phyloP scores from a whole-genome alignment of 305 asterid genomes.

The Lippia alba region DNA sequence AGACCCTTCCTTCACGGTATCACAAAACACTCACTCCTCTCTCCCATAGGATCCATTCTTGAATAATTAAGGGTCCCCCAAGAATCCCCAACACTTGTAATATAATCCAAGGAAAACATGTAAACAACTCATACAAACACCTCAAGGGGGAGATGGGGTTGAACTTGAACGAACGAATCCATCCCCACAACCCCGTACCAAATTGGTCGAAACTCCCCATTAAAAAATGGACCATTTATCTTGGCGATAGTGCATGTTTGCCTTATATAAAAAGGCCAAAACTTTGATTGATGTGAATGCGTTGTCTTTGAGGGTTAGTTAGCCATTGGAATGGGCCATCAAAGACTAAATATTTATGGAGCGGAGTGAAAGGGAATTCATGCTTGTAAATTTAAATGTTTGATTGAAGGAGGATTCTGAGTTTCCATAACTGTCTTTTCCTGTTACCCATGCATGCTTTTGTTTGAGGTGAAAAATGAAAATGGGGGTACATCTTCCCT shows the following conservation, averaged over 20 bases:
- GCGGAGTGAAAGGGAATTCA: conserved; percentile 27
- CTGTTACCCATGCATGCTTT: conserved; percentile 31
- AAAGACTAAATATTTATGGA: conserved; percentile 12
- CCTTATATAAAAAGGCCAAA: not conserved
- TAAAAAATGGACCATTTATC: no score
- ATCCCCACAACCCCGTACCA: conserved; percentile 21
- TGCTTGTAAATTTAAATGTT: conserved; percentile 12
- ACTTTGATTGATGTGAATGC: conserved; percentile 30
- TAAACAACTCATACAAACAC: no score
- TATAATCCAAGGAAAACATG: no score
- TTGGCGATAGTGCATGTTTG: conserved; percentile 18
- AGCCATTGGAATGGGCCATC: not conserved
- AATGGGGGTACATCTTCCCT: not conserved
- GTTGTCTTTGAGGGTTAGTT: not conserved
- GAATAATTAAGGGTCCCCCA: no score
- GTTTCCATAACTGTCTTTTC: conserved; percentile 7
- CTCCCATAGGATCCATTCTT: no score
- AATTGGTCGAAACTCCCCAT: no score
- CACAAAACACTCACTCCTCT: no score
- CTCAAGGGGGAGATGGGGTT: conserved; percentile 27
- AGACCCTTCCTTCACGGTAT: no score
- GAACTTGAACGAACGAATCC: conserved; percentile 9
- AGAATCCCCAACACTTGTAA: no score
- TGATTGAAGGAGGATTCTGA: not conserved
- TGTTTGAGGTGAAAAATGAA: not conserved